Base-by-base conservation (phyloP, 768 basidiomycete genomes). In the Gelatoporia subvermispora region DNA sequence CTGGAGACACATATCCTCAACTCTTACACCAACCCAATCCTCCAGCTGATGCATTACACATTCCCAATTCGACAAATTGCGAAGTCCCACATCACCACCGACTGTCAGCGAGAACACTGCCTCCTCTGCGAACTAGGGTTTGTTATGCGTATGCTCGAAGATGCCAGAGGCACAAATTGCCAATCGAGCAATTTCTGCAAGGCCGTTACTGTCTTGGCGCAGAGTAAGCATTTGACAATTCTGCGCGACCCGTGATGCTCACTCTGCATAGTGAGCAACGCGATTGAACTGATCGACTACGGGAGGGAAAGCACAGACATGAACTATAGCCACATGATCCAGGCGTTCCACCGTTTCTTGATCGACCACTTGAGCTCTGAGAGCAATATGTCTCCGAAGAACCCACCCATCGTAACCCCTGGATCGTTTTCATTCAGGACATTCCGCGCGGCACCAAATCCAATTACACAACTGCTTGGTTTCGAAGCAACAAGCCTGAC, bases 101-200 rank as follows among this genome's bases (percentile, higher is more conserved):
- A 87, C 44, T 98, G 96, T 65, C 78, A 79, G 24, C 77, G 85
- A 54, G 95, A 99, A 60, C 87, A 97, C 63, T 99, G 95, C 64
- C 72, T 98, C 8, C 70, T 97, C 0, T 98, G 96, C 65, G 95
- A 99, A 65, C 74, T 95, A 22, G 96, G 95, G 2, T 98, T 98
- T 60, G 79, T 95, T 21, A 85, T 85, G 49, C 79, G 92, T 24
- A 99, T 98, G 95, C 74, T 99, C 31, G 92, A 95, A 65, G 94
- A 98, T 60, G 95, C 96, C 0, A 76, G 74, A 35, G 96, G 96
- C 0, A 89, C 78, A 17, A 98, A 99, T 57, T 97, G 95, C 60
- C 95, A 98, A 65, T 83, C 93, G 4, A 93, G 87, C 65, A 99
- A 99, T 65, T 99, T 97, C 59, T 98, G 93, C 65, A 87, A 92